A percentile compares a stretch with the other conserved stretches of the same genome.
Conservation (phyloP, 495 filamentous ascomycete genomes). For the Aspergillus hancockii region DNA sequence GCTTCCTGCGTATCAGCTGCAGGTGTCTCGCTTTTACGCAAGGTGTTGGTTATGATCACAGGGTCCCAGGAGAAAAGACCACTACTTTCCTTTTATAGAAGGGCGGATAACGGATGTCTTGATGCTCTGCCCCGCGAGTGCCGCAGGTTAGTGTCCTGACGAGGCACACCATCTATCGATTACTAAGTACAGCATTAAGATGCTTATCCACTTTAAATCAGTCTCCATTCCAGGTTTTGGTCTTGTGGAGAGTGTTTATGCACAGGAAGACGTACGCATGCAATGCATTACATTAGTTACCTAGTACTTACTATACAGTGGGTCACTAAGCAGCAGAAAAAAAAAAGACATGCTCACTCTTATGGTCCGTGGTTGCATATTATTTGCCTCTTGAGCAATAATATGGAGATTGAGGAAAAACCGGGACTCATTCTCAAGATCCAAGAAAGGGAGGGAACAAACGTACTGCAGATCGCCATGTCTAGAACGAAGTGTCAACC, state of each 20-base stretch:
- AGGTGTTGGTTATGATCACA: not conserved
- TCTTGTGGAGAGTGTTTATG: too few species aligned
- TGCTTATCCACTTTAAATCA: too few species aligned
- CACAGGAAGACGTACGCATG: too few species aligned
- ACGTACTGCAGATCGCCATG: not conserved
- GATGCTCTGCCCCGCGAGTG: not conserved
- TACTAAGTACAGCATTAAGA: too few species aligned
- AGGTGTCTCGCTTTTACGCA: conserved; percentile 2
- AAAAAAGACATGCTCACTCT: too few species aligned
- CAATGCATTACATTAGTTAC: too few species aligned
- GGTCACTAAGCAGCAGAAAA: too few species aligned
- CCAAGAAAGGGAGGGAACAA: not conserved
- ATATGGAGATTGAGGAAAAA: not conserved
- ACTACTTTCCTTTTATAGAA: not conserved
- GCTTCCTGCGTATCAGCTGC: not conserved
- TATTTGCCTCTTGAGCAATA: too few species aligned
- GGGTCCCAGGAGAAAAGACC: not conserved
- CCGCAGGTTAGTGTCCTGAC: not conserved
- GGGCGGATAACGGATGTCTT: not conserved
- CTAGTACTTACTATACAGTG: too few species aligned
- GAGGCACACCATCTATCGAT: too few species aligned
- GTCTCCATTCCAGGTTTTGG: too few species aligned
- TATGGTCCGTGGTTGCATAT: too few species aligned
- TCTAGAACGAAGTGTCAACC: not conserved
- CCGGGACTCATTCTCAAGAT: not conserved